Base-by-base conservation (phyloP, 305 asterid genomes). In the Solanum aculeatissimum region DNA sequence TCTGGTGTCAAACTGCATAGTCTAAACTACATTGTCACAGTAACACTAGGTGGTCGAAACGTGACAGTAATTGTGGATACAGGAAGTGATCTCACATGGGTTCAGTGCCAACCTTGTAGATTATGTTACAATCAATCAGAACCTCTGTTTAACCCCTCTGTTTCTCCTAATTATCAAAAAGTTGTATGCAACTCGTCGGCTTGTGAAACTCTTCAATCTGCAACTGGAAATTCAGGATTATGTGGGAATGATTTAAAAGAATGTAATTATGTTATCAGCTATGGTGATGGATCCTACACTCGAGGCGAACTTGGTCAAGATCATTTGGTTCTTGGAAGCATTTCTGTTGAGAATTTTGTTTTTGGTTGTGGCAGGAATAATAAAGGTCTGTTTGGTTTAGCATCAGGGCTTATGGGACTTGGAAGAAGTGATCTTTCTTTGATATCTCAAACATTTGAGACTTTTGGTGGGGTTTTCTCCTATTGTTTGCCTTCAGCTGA, bases 281-380 rank as follows among this genome's bases (percentile, higher is more conserved):
- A 94, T 38, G 99, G 99, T 0, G 99, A 95, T 71, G 99, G 99
- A 66, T 95, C 97, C 6, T 95, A 92, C 49, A 93, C 96, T 7
- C 91, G 78, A 0, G 99, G 98, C 0, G 96, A 93, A 15, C 87
- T 95, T 4, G 98, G 96, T 4, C 82, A 57, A 43, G 98, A 93
- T 16, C 87, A 71, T 40, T 86, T 93, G 12, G 63, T 88, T 70
- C 92, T 95, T 21, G 98, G 98, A 58, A 81, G 83, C 15, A 82
- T 86, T 2, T 45, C 63, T 1, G 87, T 95, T 47, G 90, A 90
- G 7, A 60, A 85, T 19, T 94, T 94, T 54, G 91, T 92, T 25
- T 94, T 95, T 2, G 98, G 98, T 4, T 95, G 98, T 81, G 98
- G 98, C 0, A 66, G 89, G 43, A 89, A 92, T 80, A 95, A 94